Base-by-base conservation (phyloP, 306 rosid species). In the Pueraria montana region DNA sequence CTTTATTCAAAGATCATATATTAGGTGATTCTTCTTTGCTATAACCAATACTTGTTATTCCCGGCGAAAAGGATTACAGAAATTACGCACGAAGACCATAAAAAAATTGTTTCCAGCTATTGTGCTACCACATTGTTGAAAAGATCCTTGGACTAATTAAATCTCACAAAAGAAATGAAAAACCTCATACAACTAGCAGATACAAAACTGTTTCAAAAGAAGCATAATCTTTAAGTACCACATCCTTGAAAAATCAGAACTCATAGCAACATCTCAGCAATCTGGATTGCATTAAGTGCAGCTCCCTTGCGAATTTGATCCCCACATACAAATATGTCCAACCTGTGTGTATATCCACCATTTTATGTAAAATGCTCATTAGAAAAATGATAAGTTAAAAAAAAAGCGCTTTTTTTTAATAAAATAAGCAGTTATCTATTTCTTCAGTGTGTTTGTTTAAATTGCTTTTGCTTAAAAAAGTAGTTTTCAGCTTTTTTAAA, bases 271-370 rank as follows among this genome's bases (percentile, higher is more conserved):
- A 96, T 64, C 94, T 96, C 98, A 1, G 98, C 99, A 64, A 96
- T 94, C 91, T 92, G 99, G 85, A 96, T 86, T 38, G 99, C 99
- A 74, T 96, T 96, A 72, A 96, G 97, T 23, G 98, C 99, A 61
- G 98, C 99, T 62, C 99, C 98, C 87, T 96, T 96, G 72, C 98
- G 99, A 76, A 96, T 91, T 89, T 96, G 99, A 90, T 96, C 99
- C 14, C 99, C 99, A 27, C 99, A 93, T 42, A 96, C 88, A 84
- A 96, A 93, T 52, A 96, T 94, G 82, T 96, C 99, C 95, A 96
- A 82, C 86, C 99, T 92, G 91, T 21, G 61, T 65, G 69, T 32
- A 79, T 66, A 66, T 74, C 34, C 76, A 59, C 53, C 69, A 74
- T 90, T 90, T 79, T 55, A 83, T 72, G 56, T 78, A 59, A 87